Evolutionary conservation across 176 grass and related monocot species (phyloP), one percentile per base, ranked within the genome.

Genomic region (Eleusine indica): DNA sequence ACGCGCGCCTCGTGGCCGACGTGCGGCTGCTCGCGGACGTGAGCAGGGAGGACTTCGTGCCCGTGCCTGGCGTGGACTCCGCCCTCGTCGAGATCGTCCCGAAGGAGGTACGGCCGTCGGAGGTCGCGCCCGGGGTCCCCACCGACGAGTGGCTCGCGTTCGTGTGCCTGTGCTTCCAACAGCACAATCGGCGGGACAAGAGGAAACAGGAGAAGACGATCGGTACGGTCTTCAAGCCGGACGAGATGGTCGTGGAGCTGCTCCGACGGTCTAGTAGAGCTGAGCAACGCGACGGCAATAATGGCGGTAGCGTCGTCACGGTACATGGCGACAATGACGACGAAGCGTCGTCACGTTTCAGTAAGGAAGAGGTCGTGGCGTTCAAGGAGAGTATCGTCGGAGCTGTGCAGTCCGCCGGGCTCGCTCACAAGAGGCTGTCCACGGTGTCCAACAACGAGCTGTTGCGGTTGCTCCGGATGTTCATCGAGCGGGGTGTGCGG

Each of bases 161-260:
- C 86, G 91, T 90, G 14, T 73, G 88, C 29, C 81, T 73, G 4
- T 94, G 92, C 68, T 97, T 97, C 60, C 84, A 47, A 47, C 44
- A 47, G 44, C 44, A 47, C 8, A 47, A 47, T 47, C 44, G 44
- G 44, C 44, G 44, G 44, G 11, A 47, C 9, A 47, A 47, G 44
- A 47, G 58, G 29, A 91, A 93, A 87, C 94, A 94, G 88, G 93
- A 97, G 57, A 94, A 91, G 84, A 97, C 90, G 22, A 84, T 94
- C 30, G 95, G 92, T 47, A 92, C 95, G 41, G 93, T 93, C 69
- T 97, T 93, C 66, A 97, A 97, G 82, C 86, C 91, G 86, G 94
- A 94, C 88, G 93, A 85, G 90, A 91, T 88, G 82, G 65, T 93
- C 58, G 30, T 78, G 13, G 90, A 94, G 81, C 75, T 97, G 30